Conservation (phyloP, 345 rosid species). For the Boechera retrofracta region DNA sequence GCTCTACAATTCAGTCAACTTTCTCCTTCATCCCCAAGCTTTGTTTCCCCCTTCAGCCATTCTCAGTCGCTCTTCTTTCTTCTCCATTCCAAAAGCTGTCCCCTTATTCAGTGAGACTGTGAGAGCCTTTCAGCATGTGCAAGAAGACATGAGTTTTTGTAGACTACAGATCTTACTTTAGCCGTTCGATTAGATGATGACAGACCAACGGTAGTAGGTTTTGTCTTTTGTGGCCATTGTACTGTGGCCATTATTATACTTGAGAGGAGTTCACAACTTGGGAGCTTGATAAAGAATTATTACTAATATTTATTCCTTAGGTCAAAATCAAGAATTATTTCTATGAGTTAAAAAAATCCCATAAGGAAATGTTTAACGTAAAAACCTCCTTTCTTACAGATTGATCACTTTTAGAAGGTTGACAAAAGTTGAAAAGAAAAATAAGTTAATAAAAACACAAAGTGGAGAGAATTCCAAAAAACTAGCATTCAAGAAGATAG, state of each 20-base stretch:
- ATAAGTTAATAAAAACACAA: not conserved
- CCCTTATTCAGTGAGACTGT: no score
- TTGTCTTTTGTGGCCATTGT: not conserved
- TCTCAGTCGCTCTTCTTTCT: no score
- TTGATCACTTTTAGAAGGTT: conserved; percentile 16
- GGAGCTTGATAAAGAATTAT: conserved; percentile 1
- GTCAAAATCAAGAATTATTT: conserved; percentile 2
- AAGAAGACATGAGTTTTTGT: no score
- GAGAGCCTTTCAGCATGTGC: no score
- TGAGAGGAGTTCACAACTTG: not conserved
- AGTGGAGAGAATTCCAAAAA: not conserved
- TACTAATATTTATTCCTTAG: not conserved
- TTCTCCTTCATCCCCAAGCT: no score
- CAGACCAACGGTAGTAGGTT: not conserved
- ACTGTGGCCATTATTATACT: not conserved
- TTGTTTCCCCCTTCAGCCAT: no score
- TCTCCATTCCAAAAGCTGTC: no score
- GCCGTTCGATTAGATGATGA: not conserved
- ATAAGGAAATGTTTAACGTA: not conserved
- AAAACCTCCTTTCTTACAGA: conserved; percentile 33
- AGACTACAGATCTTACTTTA: not conserved
- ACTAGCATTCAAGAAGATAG: conserved; percentile 51
- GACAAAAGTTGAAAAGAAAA: conserved; percentile 12
- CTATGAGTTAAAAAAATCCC: conserved; percentile 1
- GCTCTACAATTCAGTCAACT: no score